Evolutionary conservation across 768 basidiomycete genomes (phyloP), one percentile per base, ranked within the genome.

Genomic region (Cyathus striatus): DNA sequence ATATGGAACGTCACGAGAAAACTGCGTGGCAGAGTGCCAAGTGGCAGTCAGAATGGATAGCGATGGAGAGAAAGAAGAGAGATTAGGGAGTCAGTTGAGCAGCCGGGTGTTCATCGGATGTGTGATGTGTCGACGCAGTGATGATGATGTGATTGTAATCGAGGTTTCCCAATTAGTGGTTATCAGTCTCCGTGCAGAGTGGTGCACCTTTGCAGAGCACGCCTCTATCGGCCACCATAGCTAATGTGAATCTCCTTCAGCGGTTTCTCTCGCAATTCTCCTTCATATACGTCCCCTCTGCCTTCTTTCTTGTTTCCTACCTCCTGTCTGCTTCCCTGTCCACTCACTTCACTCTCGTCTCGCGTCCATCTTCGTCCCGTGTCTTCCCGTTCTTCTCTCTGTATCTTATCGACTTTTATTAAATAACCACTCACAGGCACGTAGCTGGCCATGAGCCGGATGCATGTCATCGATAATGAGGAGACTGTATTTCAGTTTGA

Each of bases 381-480:
- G 36, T 50, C 34, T 42, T 42, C 30, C 46, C 46, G 27, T 44
- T 58, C 49, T 52, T 53, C 42, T 53, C 33, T 39, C 36, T 44
- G 39, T 46, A 23, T 41, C 40, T 22, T 22, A 9, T 37, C 41
- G 14, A 32, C 30, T 10, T 32, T 16, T 10, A 10, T 32, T 16
- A 10, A 32, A 16, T 32, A 10, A 16, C 36, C 17, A 14, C 36
- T 10, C 7, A 10, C 7, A 7, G 14, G 36, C 36, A 23, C 6
- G 38, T 6, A 14, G 25, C 34, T 35, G 32, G 56, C 58, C 63
- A 62, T 64, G 60, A 46, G 54, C 52, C 43, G 47, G 48, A 52
- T 57, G 51, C 59, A 70, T 73, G 65, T 58, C 55, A 68, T 66
- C 73, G 76, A 81, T 76, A 75, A 73, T 69, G 68, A 73, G 42